Evolutionary conservation across 148 eudicot species (phyloP).

Genomic region (Diospyros kaki): DNA sequence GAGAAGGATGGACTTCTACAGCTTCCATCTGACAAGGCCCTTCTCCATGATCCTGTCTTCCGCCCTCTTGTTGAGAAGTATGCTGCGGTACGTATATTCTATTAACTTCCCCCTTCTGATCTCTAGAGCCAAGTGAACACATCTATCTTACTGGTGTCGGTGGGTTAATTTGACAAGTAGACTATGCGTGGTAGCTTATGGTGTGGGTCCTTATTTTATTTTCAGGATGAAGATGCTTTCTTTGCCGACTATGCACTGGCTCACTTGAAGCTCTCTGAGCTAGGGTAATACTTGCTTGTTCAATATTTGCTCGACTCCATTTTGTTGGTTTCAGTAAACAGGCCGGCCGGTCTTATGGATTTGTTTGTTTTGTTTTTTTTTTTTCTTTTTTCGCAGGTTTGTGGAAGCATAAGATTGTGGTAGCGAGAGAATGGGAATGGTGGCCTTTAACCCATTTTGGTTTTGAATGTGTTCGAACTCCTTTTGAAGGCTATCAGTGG

Average conservation of each 20-base stretch:
- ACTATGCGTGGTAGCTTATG: neutral
- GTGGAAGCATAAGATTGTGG: conserved; percentile 54
- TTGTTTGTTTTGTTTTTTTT: neutral
- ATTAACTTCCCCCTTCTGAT: neutral
- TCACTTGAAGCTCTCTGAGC: conserved; percentile 85
- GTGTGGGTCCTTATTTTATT: neutral
- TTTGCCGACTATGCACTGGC: conserved; percentile 84
- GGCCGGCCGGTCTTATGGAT: neutral
- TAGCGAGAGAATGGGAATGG: neutral
- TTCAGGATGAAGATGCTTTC: conserved; percentile 95
- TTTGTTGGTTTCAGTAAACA: neutral
- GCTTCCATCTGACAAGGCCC: conserved; percentile 88
- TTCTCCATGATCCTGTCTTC: conserved; percentile 66
- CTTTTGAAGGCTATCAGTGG: neutral
- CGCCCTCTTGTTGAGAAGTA: conserved; percentile 89
- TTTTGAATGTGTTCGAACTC: neutral
- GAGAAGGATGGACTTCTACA: conserved; percentile 92
- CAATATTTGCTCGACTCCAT: neutral
- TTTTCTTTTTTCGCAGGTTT: conserved; percentile 29
- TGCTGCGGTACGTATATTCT: conserved; percentile 52
- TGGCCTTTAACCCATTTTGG: neutral
- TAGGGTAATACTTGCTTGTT: conserved; percentile 44
- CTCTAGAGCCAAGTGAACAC: neutral
- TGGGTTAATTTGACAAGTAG: neutral
- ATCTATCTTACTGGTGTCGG: neutral